Percentiles rank a stretch among this genome's conserved stretches.
Conservation (phyloP, 805 yeast genomes). For the Wickerhamiella brachini region DNA sequence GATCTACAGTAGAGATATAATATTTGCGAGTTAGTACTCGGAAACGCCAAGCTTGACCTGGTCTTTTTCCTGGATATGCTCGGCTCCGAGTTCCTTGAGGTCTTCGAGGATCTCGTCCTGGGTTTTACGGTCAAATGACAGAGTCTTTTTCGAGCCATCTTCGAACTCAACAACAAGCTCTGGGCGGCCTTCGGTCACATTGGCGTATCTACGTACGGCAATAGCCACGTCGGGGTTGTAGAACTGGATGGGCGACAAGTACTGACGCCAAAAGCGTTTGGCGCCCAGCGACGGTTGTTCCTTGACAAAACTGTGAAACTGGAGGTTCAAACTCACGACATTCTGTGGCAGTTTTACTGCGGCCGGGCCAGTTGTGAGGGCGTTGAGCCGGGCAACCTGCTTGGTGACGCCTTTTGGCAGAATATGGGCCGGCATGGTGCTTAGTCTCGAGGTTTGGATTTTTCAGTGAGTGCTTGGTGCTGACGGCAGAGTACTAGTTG, state of each 20-base stretch:
- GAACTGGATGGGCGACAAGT: conserved; percentile 64
- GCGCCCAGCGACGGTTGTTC: conserved; percentile 13
- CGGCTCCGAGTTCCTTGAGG: conserved; percentile 38
- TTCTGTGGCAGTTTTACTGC: conserved; percentile 19
- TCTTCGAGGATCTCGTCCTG: conserved; percentile 46
- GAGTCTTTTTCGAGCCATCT: conserved; percentile 27
- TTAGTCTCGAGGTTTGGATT: neutral
- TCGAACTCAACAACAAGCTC: conserved; percentile 29
- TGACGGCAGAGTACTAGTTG: no score
- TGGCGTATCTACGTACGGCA: conserved; percentile 42
- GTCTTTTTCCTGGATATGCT: conserved; percentile 28
- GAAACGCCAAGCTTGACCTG: conserved; percentile 2
- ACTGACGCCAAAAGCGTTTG: conserved; percentile 58
- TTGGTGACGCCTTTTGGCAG: conserved; percentile 19
- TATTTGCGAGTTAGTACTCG: neutral
- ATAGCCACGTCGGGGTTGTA: conserved; percentile 66
- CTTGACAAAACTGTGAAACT: conserved; percentile 12
- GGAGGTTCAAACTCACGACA: conserved; percentile 17
- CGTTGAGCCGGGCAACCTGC: conserved; percentile 19
- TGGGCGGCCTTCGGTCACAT: conserved; percentile 28
- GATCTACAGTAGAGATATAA: no score
- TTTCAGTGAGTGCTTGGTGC: no score
- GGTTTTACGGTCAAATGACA: conserved; percentile 42
- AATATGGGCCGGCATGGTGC: neutral
- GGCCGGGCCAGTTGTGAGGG: conserved; percentile 20